A percentile compares a stretch with the other conserved stretches of the same genome.
Evolutionary conservation across 306 rosid genomes (phyloP).

Genomic region (Fragaria nilgerrensis): DNA sequence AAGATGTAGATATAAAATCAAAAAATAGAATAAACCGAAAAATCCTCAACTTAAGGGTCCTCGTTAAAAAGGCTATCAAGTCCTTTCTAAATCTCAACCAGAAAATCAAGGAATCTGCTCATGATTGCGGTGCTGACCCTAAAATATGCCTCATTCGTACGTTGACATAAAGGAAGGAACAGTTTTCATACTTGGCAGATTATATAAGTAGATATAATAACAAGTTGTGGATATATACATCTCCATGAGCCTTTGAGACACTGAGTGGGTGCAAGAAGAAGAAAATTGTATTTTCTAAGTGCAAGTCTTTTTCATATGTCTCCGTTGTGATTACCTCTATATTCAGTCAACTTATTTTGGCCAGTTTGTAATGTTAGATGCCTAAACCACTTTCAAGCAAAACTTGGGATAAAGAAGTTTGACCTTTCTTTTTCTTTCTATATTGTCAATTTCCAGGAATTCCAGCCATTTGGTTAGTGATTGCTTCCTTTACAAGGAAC

Average conservation of each 20-base stretch:
- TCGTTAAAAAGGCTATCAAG: too few species aligned
- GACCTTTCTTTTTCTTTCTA: conserved; percentile 5
- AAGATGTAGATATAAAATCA: too few species aligned
- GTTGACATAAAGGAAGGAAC: neutral
- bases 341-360: conserved; percentile 22
- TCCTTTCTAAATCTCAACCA: neutral
- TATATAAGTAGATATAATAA: neutral
- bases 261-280: neutral
- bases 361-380: neutral
- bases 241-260: neutral
- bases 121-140: neutral
- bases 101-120: neutral
- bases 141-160: conserved; percentile 2
- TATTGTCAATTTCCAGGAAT: conserved; percentile 4
- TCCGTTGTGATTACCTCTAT: neutral
- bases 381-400: conserved; percentile 3
- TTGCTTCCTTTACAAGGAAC: neutral
- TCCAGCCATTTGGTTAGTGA: neutral
- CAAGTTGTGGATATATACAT: neutral
- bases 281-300: neutral
- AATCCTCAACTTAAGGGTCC: too few species aligned
- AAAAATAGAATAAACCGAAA: too few species aligned
- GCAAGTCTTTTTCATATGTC: neutral
- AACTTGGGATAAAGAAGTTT: conserved; percentile 10
- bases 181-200: neutral